Evolutionary conservation across 2,329 filamentous ascomycete genomes (phyloP).

Genomic region (Arachnomyces sp.): DNA sequence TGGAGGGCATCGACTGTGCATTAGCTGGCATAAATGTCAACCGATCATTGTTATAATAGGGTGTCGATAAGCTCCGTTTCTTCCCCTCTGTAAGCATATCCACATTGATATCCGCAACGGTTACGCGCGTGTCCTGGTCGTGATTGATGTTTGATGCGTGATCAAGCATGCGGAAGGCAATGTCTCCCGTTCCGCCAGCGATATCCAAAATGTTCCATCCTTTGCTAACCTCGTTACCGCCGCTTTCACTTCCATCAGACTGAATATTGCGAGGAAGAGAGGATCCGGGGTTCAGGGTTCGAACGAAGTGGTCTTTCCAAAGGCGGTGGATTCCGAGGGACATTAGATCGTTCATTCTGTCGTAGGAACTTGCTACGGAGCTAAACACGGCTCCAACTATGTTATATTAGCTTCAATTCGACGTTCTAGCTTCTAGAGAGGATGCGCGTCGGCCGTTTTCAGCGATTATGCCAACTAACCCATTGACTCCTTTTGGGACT

Average conservation of each 20-base stretch:
- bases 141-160: conserved; percentile 74
- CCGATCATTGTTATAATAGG: conserved; percentile 49
- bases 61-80: conserved; percentile 62
- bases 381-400: conserved; percentile 81
- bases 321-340: conserved; percentile 92
- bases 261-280: conserved; percentile 30
- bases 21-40: conserved; percentile 82
- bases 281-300: conserved; percentile 75
- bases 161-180: conserved; percentile 91
- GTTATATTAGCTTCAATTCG: too few species aligned
- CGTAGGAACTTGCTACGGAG: conserved; percentile 88
- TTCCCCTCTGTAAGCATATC: conserved; percentile 86
- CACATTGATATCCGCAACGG: conserved; percentile 91
- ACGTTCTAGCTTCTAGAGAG: too few species aligned
- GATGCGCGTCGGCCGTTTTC: conserved; percentile 10
- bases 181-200: conserved; percentile 93
- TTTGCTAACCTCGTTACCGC: conserved; percentile 23
- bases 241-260: conserved; percentile 1
- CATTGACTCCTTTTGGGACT: conserved; percentile 66
- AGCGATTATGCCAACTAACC: conserved; percentile 33
- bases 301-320: conserved; percentile 97
- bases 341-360: conserved; percentile 99
- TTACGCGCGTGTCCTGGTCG: conserved; percentile 75
- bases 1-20: conserved; percentile 62
- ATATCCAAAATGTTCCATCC: conserved; percentile 83